Conservation (phyloP, 495 filamentous ascomycete species). For the Aspergillus egyptiacus region DNA sequence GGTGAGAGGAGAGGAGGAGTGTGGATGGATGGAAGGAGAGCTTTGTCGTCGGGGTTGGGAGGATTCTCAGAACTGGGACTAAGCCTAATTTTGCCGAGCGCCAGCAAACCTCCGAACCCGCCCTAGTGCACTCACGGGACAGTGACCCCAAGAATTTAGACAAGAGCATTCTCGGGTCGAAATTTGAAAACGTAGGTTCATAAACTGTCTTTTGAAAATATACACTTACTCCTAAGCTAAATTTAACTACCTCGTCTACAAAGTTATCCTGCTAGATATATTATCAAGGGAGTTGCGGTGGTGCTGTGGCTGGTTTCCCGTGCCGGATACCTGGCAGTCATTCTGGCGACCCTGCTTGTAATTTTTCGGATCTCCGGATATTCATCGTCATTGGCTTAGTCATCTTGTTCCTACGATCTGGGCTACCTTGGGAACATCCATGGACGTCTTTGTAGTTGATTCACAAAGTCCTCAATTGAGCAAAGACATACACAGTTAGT, state of each 20-base stretch:
- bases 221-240: neutral
- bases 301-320: constrained; percentile 13
- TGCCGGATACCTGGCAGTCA: constrained; percentile 30
- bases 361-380: constrained; percentile 42
- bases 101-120: constrained; percentile 43
- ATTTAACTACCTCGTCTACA: neutral
- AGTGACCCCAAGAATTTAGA: constrained; percentile 18
- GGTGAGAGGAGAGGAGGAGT: constrained; percentile 44
- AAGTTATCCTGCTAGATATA: neutral
- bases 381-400: constrained; percentile 23
- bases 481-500: too few species aligned
- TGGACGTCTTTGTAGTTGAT: too few species aligned
- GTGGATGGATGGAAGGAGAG: constrained; percentile 49
- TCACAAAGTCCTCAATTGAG: too few species aligned
- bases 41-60: constrained; percentile 50
- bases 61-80: constrained; percentile 44
- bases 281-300: neutral
- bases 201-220: neutral
- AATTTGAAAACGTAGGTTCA: neutral
- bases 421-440: too few species aligned
- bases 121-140: constrained; percentile 36
- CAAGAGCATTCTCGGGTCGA: neutral
- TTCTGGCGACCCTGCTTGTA: constrained; percentile 15
- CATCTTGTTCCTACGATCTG: constrained; percentile 17
- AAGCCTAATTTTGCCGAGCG: constrained; percentile 39